Conservation (phyloP, 257 asterid species). For the Capsicum rhomboideum region DNA sequence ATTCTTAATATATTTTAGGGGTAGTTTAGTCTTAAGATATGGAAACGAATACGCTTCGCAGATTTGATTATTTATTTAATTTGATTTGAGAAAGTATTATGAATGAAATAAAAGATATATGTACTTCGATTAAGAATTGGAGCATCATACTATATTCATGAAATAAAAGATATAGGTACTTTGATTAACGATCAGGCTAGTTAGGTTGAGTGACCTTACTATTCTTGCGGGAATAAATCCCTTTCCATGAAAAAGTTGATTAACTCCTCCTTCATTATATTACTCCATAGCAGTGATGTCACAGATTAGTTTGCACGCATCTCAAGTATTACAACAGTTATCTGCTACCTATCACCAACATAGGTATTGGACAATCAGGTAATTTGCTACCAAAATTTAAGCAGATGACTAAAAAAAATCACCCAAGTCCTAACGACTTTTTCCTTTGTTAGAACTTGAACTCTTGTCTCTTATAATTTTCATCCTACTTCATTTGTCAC, state of each 20-base stretch:
- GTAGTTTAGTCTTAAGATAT: background rate
- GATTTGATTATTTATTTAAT: background rate
- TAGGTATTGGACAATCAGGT: background rate
- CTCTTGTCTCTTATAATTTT: background rate
- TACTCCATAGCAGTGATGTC: background rate
- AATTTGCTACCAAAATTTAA: background rate
- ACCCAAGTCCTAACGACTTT: background rate
- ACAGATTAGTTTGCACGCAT: background rate
- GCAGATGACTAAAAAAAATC: background rate
- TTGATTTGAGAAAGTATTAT: background rate
- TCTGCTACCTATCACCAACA: background rate
- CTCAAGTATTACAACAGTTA: background rate
- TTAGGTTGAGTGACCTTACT: background rate
- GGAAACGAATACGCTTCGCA: background rate
- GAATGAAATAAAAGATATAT: background rate
- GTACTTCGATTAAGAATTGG: background rate
- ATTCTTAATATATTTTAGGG: background rate
- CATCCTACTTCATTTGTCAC: background rate
- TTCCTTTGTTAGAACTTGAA: background rate
- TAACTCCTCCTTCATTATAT: background rate
- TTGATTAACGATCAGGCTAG: background rate
- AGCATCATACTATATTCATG: background rate
- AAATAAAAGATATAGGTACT: background rate
- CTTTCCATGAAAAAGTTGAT: background rate
- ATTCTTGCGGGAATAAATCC: background rate